Evolutionary conservation across 163 green algal genomes (phyloP).

Genomic region (Volvox carteri): DNA sequence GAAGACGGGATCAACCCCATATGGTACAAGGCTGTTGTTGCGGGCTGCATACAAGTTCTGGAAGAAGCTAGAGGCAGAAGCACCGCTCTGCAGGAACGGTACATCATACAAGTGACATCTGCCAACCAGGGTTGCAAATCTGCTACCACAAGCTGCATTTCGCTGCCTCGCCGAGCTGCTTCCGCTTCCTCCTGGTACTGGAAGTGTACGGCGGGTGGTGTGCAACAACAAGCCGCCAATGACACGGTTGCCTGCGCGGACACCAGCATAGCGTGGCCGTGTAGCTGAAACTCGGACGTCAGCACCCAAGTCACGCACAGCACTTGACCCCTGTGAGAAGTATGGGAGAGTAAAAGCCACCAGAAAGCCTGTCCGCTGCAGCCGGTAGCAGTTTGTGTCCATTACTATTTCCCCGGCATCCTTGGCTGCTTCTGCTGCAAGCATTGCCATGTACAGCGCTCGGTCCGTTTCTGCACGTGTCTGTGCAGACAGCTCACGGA

Average conservation of each 20-base stretch:
- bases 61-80: not conserved
- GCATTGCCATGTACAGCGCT: slow-evolving; percentile 17
- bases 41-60: slow-evolving; percentile 18
- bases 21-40: slow-evolving; percentile 42
- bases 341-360: not conserved
- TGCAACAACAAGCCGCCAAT: slow-evolving; percentile 60
- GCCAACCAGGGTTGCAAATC: slow-evolving; percentile 9
- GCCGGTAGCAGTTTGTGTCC: slow-evolving; percentile 28
- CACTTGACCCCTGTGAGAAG: not conserved
- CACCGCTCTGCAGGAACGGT: not conserved
- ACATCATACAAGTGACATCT: slow-evolving; percentile 45
- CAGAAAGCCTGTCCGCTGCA: slow-evolving; percentile 10
- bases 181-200: not conserved
- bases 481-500: slow-evolving; percentile 12
- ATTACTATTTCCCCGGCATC: not conserved
- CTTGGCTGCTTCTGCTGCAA: not conserved
- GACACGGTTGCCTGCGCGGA: slow-evolving; percentile 33
- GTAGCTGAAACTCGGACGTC: not conserved
- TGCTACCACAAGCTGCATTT: not conserved
- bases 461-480: slow-evolving; percentile 26
- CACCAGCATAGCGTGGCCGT: slow-evolving; percentile 28
- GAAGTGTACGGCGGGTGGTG: slow-evolving; percentile 53
- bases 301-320: slow-evolving; percentile 23
- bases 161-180: not conserved
- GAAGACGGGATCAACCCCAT: slow-evolving; percentile 65